phyloP scores from a whole-genome alignment of 78 protist genomes.

The Guillardia theta region DNA sequence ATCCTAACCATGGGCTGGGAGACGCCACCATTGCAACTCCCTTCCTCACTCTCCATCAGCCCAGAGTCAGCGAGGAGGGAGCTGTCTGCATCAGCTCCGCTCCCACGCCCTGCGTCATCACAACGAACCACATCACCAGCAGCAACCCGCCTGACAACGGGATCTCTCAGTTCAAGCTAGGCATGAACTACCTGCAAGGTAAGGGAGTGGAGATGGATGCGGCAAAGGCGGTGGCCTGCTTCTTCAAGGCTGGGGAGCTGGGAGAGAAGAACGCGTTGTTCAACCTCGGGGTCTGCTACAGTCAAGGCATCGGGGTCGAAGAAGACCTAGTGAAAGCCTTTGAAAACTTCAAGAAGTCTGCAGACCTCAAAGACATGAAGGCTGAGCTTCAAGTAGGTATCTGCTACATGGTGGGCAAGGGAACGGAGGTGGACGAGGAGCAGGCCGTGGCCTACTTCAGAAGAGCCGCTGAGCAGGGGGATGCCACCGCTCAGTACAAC shows the following conservation, averaged over 20 bases:
- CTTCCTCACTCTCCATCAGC: neutral
- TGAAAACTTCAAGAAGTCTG: neutral
- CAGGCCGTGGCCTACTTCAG: neutral
- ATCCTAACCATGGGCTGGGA: neutral
- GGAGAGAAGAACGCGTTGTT: neutral
- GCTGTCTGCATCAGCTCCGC: neutral
- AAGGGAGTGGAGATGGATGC: neutral
- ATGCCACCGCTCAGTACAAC: conserved; percentile 31
- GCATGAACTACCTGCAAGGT: neutral
- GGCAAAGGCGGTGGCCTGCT: neutral
- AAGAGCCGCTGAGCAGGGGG: neutral
- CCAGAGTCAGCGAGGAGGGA: neutral
- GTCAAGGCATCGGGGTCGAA: neutral
- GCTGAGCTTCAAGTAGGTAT: neutral
- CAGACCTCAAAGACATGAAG: neutral
- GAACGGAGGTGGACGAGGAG: neutral
- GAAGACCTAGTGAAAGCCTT: neutral
- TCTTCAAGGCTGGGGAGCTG: neutral
- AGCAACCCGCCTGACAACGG: neutral
- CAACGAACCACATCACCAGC: neutral
- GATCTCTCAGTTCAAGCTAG: neutral
- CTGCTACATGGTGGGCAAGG: neutral
- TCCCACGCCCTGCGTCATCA: neutral
- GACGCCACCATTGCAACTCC: neutral
- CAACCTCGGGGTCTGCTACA: neutral